phyloP scores from a whole-genome alignment of 208 protist species.

The Tritrichomonas musculus region DNA sequence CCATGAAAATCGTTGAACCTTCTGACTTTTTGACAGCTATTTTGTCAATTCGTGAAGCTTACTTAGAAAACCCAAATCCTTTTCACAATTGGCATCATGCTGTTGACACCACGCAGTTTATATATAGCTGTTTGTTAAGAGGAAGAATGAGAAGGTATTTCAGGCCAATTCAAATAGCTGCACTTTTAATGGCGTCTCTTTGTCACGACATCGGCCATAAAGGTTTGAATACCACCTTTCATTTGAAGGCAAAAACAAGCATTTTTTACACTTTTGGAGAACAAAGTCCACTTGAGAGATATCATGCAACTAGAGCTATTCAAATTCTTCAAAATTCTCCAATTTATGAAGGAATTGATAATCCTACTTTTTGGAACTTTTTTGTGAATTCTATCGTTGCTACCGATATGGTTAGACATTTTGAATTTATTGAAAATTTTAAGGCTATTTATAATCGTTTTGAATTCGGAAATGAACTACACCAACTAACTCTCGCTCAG shows the following conservation, averaged over 20 bases:
- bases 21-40: too few relatives aligned
- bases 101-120: background rate
- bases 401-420: background rate
- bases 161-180: background rate
- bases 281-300: background rate
- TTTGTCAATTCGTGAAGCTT: too few relatives aligned
- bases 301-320: background rate
- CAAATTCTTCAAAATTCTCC: background rate
- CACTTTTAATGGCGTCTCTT: conserved; percentile 40
- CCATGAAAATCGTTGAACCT: too few relatives aligned
- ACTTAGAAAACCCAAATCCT: background rate
- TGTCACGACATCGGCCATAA: conserved; percentile 49
- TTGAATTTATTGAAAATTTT: background rate
- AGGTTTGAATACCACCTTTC: background rate
- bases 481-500: background rate
- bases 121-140: background rate
- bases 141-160: background rate
- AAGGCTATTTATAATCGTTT: too few relatives aligned
- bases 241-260: background rate
- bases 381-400: background rate
- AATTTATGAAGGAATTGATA: background rate
- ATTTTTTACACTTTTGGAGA: background rate
- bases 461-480: background rate
- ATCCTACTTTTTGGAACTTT: background rate
- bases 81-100: background rate